Base-by-base conservation (phyloP, 2,329 filamentous ascomycete species). In the Ceratocystis albifundus region DNA sequence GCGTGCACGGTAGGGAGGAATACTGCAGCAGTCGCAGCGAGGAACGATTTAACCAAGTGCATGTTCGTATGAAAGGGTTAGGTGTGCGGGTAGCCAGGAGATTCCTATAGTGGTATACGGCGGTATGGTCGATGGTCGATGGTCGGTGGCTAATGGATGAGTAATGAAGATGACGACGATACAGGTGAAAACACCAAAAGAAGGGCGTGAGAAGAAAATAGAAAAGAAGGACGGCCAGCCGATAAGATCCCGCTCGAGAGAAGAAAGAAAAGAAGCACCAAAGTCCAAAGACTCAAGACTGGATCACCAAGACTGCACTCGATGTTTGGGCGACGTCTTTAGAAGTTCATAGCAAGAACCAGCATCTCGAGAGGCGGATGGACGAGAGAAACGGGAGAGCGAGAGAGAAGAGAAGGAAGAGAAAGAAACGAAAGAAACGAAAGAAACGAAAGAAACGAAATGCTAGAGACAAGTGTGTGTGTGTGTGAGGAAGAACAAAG, bases 1-100 rank as follows among this genome's bases (percentile, higher is more conserved):
- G 84, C 89, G 68, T 88, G 74, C 65, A 82, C 87, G 67, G 79
- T 76, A 62, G 73, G 74, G 17, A 74, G 71, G 59, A 80, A 72
- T 64, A 74, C 73, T 63, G 74, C 72, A 12, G 70, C 66, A 22
- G 77, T 74, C 65, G 75, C 71, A 46, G 61, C 64, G 22, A 65
- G 61, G 30, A 65, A 25, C 6, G 66, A 20, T 53, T 41, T 63
- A 32, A 44, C 36, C 48, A 62, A 44, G 44, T 59, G 48, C 64
- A 65, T 66, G 36, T 28, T 62, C n/a, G 32, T 8, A 25, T 41
- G 20, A 4, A 28, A 8, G n/a, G 20, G 4, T 22, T 28, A 15
- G 20, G 22, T 63, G 22, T 63, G 22, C 6, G 17, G 44, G 45
- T 48, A 32, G 15, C 48, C 46, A 50, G 12, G 20, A 53, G 48